Evolutionary conservation across 2,329 filamentous ascomycete species (phyloP).

Genomic region (Fulvia fulva): DNA sequence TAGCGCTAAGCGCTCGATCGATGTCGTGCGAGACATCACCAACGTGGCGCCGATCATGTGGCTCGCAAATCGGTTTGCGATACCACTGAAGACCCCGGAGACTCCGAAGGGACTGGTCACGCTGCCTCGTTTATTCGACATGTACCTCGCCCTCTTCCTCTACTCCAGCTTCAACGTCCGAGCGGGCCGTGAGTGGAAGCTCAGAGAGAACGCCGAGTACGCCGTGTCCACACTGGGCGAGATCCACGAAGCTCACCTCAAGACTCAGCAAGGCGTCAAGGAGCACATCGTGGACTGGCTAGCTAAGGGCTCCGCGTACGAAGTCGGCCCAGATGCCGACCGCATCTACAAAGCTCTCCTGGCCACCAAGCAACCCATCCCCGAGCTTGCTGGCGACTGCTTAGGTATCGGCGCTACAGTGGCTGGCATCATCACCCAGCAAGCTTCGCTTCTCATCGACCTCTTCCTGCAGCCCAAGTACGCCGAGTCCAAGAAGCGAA

Average conservation of each 20-base stretch:
- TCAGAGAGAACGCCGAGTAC: constrained; percentile 44
- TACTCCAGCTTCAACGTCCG: constrained; percentile 55
- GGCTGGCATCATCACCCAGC: constrained; percentile 50
- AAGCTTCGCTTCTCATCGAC: constrained; percentile 52
- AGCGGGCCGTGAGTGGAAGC: constrained; percentile 46
- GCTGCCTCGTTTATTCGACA: constrained; percentile 45
- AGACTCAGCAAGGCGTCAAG: constrained; percentile 42
- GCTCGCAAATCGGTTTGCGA: constrained; percentile 59
- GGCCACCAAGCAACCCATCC: constrained; percentile 44
- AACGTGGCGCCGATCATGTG: constrained; percentile 64
- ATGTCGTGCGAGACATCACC: constrained; percentile 62
- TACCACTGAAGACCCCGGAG: constrained; percentile 62
- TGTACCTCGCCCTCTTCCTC: constrained; percentile 45
- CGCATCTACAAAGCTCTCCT: constrained; percentile 50
- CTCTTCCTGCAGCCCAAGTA: constrained; percentile 50
- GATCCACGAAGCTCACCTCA: constrained; percentile 45
- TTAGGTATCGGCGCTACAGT: constrained; percentile 50
- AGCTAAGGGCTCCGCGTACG: constrained; percentile 47
- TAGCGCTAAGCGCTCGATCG: constrained; percentile 45
- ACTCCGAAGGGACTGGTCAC: constrained; percentile 55
- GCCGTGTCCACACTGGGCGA: constrained; percentile 34
- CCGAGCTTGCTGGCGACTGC: constrained; percentile 49
- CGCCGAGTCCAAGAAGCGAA: constrained; percentile 49
- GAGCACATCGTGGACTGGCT: constrained; percentile 46
- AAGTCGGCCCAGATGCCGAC: constrained; percentile 49